Conservation (phyloP, 176 grass and related monocot species). For the Puya raimondii region DNA sequence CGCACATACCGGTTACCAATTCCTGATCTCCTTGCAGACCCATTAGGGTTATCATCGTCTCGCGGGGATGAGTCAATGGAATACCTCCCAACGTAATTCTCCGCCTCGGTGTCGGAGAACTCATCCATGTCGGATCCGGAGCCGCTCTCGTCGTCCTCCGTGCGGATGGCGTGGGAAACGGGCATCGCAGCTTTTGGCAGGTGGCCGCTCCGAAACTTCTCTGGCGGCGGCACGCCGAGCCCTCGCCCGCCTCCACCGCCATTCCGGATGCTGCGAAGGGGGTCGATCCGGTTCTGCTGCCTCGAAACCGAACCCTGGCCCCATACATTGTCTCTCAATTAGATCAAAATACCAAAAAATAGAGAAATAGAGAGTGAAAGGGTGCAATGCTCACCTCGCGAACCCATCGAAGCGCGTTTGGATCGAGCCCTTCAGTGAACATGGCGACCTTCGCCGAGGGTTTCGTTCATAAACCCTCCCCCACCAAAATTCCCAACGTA, state of each 20-base stretch:
- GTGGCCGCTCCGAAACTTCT: conserved; percentile 86
- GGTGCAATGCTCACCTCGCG: conserved; percentile 40
- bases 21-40: conserved; percentile 3
- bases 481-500: conserved; percentile 15
- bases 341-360: not conserved
- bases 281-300: conserved; percentile 43
- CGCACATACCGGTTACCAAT: conserved; percentile 29
- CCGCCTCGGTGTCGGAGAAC: conserved; percentile 63
- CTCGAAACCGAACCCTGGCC: conserved; percentile 17
- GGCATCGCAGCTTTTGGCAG: conserved; percentile 51
- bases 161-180: conserved; percentile 33
- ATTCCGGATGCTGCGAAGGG: conserved; percentile 32
- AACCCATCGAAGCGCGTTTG: conserved; percentile 78
- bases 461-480: conserved; percentile 32
- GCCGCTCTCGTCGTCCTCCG: conserved; percentile 35
- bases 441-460: conserved; percentile 22
- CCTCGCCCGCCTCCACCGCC: conserved; percentile 17
- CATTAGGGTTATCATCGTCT: conserved; percentile 14
- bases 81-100: conserved; percentile 53
- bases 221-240: conserved; percentile 77
- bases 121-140: conserved; percentile 89
- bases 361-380: conserved; percentile 8
- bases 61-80: conserved; percentile 69
- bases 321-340: conserved; percentile 7
- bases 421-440: conserved; percentile 92